Conservation (phyloP, 768 basidiomycete genomes). For the Hypsizygus marmoreus region DNA sequence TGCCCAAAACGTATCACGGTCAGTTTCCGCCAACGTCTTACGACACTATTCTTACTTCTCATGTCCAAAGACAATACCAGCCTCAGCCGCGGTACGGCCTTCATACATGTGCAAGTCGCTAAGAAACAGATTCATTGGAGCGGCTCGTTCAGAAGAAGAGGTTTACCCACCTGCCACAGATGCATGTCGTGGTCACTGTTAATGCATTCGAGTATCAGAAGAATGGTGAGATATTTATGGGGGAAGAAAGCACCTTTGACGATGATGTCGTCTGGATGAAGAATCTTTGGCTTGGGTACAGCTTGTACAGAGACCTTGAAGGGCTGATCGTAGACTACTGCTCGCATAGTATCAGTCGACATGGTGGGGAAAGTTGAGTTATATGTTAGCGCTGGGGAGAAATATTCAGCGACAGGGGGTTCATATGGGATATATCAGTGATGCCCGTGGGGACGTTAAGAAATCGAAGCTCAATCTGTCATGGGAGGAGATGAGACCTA, state of each 20-base stretch:
- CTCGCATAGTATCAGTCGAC: slow-evolving; percentile 46
- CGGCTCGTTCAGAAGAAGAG: neutral
- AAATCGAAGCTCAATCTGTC: slow-evolving; percentile 3
- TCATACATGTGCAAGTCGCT: slow-evolving; percentile 61
- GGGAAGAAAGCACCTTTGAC: slow-evolving; percentile 38
- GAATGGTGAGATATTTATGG: neutral
- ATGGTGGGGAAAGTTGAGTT: slow-evolving; percentile 5
- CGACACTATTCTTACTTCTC: slow-evolving; percentile 41
- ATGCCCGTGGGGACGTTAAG: neutral
- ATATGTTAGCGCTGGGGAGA: neutral
- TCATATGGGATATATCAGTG: neutral
- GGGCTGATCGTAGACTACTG: slow-evolving; percentile 55
- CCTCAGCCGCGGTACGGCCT: slow-evolving; percentile 50
- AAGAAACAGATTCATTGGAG: neutral
- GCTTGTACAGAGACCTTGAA: slow-evolving; percentile 48
- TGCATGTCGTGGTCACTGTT: slow-evolving; percentile 52
- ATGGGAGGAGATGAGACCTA: neutral
- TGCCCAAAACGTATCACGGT: slow-evolving; percentile 15
- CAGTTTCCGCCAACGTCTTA: neutral
- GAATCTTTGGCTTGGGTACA: slow-evolving; percentile 47
- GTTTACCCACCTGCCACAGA: slow-evolving; percentile 46
- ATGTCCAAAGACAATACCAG: slow-evolving; percentile 55
- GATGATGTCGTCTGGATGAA: slow-evolving; percentile 56
- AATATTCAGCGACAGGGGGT: too few relatives aligned
- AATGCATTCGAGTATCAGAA: neutral